These are phyloP conservation scores for Trametes polyzona DNA, from an alignment of 1,284 basidiomycete genomes.

Conservation along the genomic window DNA sequence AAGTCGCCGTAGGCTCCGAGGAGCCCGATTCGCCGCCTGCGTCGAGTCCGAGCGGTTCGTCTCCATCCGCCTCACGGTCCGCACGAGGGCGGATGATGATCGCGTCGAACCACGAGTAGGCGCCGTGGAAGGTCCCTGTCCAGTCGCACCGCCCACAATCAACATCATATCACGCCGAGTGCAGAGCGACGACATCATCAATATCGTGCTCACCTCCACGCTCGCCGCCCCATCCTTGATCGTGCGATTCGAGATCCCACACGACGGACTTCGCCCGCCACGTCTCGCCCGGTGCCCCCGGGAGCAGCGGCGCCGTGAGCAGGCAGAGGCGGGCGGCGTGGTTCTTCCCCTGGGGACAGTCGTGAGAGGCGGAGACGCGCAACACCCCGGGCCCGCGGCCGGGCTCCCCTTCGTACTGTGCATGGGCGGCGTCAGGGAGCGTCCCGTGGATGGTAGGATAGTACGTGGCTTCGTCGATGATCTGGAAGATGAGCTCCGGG, in stretches of 20 bases:
- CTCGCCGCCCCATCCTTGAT: conserved; percentile 19
- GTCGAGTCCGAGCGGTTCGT: background rate
- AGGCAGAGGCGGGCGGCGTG: conserved; percentile 12
- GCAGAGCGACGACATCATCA: no score
- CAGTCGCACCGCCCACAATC: no score
- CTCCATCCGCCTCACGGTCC: background rate
- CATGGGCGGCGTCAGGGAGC: background rate
- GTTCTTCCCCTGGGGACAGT: background rate
- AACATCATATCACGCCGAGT: no score
- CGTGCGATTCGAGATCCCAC: conserved; percentile 14
- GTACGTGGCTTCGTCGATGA: conserved; percentile 11
- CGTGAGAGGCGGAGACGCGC: background rate
- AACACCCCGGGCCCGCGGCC: background rate
- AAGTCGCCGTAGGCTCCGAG: no score
- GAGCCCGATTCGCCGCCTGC: background rate
- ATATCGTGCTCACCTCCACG: background rate
- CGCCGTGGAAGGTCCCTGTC: background rate
- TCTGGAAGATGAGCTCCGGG: conserved; percentile 10
- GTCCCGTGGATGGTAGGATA: conserved; percentile 1
- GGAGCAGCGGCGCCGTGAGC: conserved; percentile 2
- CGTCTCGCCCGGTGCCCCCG: background rate
- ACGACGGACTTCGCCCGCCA: conserved; percentile 8
- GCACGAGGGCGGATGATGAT: background rate
- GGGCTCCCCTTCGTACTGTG: background rate
- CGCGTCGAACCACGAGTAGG: background rate